Percentiles rank a stretch among this genome's conserved stretches.
phyloP scores from a whole-genome alignment of 768 basidiomycete genomes.

The Psilocybe tampanensis region DNA sequence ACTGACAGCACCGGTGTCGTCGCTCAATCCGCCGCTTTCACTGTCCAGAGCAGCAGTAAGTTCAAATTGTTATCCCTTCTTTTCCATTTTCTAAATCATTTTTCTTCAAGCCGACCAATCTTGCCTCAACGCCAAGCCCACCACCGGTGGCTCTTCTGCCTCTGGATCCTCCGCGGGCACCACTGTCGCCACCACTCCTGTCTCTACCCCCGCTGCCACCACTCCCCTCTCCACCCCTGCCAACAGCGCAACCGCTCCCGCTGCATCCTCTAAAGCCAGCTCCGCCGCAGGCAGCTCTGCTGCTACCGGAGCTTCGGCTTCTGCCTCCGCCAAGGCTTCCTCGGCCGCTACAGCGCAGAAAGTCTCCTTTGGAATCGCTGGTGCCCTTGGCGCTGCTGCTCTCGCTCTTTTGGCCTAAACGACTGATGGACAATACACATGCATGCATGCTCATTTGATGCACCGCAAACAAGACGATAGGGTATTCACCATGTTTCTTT shows the following conservation, averaged over 20 bases:
- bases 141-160: slow-evolving; percentile 18
- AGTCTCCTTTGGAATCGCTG: slow-evolving; percentile 10
- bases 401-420: slow-evolving; percentile 4
- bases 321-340: not conserved
- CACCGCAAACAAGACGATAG: too few species aligned
- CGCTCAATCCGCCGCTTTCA: slow-evolving; percentile 56
- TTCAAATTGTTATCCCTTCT: slow-evolving; percentile 1
- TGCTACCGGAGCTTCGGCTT: not conserved
- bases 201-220: slow-evolving; percentile 14
- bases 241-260: slow-evolving; percentile 12
- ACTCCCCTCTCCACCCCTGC: slow-evolving; percentile 20
- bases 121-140: slow-evolving; percentile 11
- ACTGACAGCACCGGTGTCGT: slow-evolving; percentile 59
- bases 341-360: slow-evolving; percentile 12
- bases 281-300: not conserved
- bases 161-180: slow-evolving; percentile 25
- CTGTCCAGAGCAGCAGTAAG: slow-evolving; percentile 52
- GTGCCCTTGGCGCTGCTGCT: not conserved
- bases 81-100: not conserved
- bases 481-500: too few species aligned
- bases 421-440: not conserved
- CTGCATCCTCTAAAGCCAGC: not conserved
- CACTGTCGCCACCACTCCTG: slow-evolving; percentile 9
- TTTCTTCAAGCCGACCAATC: slow-evolving; percentile 8
- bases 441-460: not conserved